Evolutionary conservation across 441 rosid genomes (phyloP), one percentile per base, ranked within the genome.

Genomic region (Adansonia rubrostipa): DNA sequence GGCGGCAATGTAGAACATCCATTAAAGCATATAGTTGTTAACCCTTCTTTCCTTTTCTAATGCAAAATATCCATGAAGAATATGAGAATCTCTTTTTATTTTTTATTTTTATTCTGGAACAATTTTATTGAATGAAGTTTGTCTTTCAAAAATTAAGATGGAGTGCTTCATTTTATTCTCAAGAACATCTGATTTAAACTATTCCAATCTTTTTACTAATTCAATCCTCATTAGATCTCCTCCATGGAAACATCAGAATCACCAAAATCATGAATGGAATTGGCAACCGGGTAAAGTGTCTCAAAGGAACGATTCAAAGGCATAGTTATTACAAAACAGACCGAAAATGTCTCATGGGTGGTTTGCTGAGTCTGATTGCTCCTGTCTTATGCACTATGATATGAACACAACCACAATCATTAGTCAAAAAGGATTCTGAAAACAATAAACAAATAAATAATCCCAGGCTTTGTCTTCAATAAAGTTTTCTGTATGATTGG

Each of bases 1-100:
- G 90, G 90, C 9, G 74, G 83, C 3, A 88, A 91, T 74, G 92
- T 89, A 6, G 80, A 82, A 4, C 80, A 87, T 76, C 92, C 94
- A 0, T 73, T 91, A 47, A 89, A 83, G 86, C 92, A 89, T 75
- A 89, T 90, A 6, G 90, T 89, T 40, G 90, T 91, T 10, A 82
- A 74, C 77, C 86, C 87, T 9, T 81, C 87, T 79, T 78, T 92
- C 13, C 72, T 89, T 76, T 79, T 87, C 88, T 89, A 86, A 82
- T 48, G 36, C 19, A 15, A 74, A 65, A 72, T 58, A 75, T 61
- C 42, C 50, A 48, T 7, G 56, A 14, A 13, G 20, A 33, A 33
- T 13, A 57, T 57, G 63, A 20, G 9, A 58, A 17, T 6, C 36
- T 28, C 36, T 28, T 28, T 28, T 28, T 28, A 28, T 28, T 28